Evolutionary conservation across 345 rosid genomes (phyloP), one percentile per base, ranked within the genome.

Genomic region (Jatropha curcas): DNA sequence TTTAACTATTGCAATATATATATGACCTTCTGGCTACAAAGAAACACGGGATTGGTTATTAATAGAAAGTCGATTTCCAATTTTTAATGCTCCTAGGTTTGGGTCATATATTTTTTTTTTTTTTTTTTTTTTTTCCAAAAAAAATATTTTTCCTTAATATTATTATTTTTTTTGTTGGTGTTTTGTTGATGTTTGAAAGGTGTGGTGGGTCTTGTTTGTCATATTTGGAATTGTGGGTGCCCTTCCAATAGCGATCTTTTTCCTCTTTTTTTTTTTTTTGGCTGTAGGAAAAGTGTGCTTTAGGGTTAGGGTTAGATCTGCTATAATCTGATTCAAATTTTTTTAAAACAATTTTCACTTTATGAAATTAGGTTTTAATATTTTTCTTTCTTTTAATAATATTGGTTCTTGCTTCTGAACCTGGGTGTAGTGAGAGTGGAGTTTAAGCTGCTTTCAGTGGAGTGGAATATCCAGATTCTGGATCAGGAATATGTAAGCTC

Each of bases 271-370:
- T 43, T 74, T 55, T 60, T 34, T 45, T 66, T 55, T 11, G 3
- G 53, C n/a, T 13, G 3, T 46, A 8, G 50, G 60, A 5, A n/a
- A 52, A 19, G 27, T n/a, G 71, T 67, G 71, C 24, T 53, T 39
- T 53, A 52, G 74, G 74, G 69, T 70, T 63, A 37, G 70, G 74
- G 48, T 52, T 65, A 57, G 77, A 74, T 74, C 71, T 74, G 59
- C 56, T 5, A 31, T 33, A 13, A 43, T 60, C 57, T 7, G 60
- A 24, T 50, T 19, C 12, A 45, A 71, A 12, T 33, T 59, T 34
- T 37, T 28, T n/a, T 22, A 4, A 56, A 10, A 25, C 27, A 56
- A 31, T 14, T 70, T 57, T 55, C 30, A 13, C 25, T 48, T 20
- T 71, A 3, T 25, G 22, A 41, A 22, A 19, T 39, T 39, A 7